Conservation (phyloP, 23 red algal species). For the Gracilaria domingensis region DNA sequence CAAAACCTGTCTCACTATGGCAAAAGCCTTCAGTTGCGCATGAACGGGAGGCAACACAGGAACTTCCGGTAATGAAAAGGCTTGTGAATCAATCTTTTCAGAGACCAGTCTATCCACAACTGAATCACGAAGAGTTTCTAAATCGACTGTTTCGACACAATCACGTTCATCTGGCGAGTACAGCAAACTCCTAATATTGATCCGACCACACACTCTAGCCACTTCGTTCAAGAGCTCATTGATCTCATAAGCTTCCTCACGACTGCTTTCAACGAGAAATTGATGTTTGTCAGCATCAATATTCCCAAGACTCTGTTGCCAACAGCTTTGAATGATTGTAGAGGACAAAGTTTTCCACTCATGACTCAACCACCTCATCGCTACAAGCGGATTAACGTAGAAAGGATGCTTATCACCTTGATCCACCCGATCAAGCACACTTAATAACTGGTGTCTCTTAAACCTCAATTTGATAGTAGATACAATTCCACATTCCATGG, state of each 20-base stretch:
- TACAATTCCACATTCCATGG: constrained; percentile 55
- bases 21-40: constrained; percentile 21
- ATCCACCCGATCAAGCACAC: constrained; percentile 39
- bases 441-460: constrained; percentile 18
- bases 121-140: constrained; percentile 26
- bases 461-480: constrained; percentile 35
- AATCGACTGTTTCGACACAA: constrained; percentile 17
- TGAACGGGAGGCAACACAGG: neutral
- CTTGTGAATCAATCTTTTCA: neutral
- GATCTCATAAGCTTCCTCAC: constrained; percentile 39
- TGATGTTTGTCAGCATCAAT: constrained; percentile 21
- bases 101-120: constrained; percentile 21
- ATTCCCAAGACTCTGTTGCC: constrained; percentile 38
- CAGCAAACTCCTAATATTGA: constrained; percentile 11
- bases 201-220: constrained; percentile 11
- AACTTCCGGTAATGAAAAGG: neutral
- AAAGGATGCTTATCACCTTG: constrained; percentile 4
- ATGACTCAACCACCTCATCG: constrained; percentile 50
- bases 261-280: constrained; percentile 27
- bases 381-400: constrained; percentile 22
- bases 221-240: constrained; percentile 35
- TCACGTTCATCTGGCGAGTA: constrained; percentile 23
- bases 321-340: constrained; percentile 47
- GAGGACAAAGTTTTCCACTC: constrained; percentile 25
- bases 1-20: constrained; percentile 9